Base-by-base conservation (phyloP, 2,329 filamentous ascomycete species). In the Aspergillus felis region DNA sequence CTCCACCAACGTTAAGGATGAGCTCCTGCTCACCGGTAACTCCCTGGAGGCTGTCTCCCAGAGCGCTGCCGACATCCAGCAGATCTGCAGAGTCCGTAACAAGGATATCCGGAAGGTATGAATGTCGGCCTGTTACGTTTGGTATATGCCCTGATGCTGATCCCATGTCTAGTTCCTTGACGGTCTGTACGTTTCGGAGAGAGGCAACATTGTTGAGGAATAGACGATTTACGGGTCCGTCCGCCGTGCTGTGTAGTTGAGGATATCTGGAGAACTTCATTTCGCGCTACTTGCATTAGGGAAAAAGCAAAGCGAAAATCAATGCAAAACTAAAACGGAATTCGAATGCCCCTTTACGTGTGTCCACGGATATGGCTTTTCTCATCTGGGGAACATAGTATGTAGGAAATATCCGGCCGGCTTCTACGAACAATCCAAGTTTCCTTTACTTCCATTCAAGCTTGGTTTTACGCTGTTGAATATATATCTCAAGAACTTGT, bases 31-130 rank as follows among this genome's bases (percentile, higher is more conserved):
- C 72, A 84, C 78, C 70, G 94, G 94, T 74, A 99, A 97, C 90
- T 95, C 90, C 64, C 85, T 99, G 72, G 95, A 99, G 86, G 87
- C 87, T 78, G 94, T 99, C 68, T 99, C 94, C 75, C 94, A 99
- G 85, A 92, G 88, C 77, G 94, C 94, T 69, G 94, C 94, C 81
- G 94, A 99, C 80, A 97, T 99, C 80, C 94, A 99, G 86, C 94
- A 99, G 83, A 92, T 94, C 82, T 99, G 94, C 92, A 87, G 87
- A 83, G 94, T 99, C 81, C 88, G 92, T 81, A 99, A 99, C 91
- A 99, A 99, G 92, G 94, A 99, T 96, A 99, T 99, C 85, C 92
- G 95, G 84, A 97, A 97, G 90, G 89, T 92, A 76, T 69, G 81
- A 70, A 27, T 17, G 10, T 46, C 14, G 22, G 14, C 32, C 32